Conservation (phyloP, 2,329 filamentous ascomycete species). For the Colletotrichum sp. region DNA sequence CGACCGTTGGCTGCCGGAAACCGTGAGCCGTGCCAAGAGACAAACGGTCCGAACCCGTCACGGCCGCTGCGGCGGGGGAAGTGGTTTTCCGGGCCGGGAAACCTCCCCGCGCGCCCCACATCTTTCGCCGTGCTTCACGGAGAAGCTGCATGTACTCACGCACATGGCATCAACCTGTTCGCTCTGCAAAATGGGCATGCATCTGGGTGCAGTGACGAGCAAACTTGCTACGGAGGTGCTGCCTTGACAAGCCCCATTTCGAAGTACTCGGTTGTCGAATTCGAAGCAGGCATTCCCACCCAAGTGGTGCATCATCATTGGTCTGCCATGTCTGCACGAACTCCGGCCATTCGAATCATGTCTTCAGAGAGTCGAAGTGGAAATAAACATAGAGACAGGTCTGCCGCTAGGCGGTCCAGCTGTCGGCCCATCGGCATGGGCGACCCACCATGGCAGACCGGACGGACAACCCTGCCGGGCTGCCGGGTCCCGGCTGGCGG, state of each 20-base stretch:
- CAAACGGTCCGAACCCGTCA: background rate
- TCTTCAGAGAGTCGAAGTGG: background rate
- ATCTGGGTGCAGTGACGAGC: background rate
- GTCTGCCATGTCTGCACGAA: background rate
- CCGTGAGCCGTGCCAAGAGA: background rate
- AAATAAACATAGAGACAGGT: too few species aligned
- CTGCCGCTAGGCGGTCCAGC: background rate
- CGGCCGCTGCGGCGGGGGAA: background rate
- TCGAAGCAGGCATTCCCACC: background rate
- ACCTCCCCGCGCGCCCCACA: background rate
- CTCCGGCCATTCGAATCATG: background rate
- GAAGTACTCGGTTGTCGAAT: background rate
- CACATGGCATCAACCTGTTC: background rate
- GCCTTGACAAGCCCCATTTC: background rate
- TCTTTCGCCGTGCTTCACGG: background rate
- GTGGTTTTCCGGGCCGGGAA: background rate
- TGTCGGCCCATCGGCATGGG: background rate
- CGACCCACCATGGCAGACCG: background rate
- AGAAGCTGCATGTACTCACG: background rate
- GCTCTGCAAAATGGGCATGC: background rate
- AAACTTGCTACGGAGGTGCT: background rate
- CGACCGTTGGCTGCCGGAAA: background rate
- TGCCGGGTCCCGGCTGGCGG: background rate
- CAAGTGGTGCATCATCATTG: background rate
- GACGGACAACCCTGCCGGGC: background rate